A percentile compares a stretch with the other conserved stretches of the same genome.
Evolutionary conservation across 768 basidiomycete genomes (phyloP).

Genomic region (Naematelia encephala): DNA sequence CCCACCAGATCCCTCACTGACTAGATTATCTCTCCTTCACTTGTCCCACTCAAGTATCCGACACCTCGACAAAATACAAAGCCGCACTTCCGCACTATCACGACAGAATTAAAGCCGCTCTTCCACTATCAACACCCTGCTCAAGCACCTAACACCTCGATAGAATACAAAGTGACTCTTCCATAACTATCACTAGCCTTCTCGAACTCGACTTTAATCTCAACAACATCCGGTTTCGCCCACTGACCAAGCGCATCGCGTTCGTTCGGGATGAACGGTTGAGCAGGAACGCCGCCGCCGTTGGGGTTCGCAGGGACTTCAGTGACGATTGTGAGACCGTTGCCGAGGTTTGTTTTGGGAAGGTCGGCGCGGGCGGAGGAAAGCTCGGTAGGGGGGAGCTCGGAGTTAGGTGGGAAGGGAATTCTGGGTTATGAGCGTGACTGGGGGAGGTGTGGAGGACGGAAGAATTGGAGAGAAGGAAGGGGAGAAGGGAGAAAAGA

Average conservation of each 20-base stretch:
- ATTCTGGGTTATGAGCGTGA: slow-evolving; percentile 8
- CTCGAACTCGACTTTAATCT: slow-evolving; percentile 49
- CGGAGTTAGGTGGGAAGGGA: slow-evolving; percentile 15
- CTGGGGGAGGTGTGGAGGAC: too few relatives aligned
- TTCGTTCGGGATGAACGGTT: slow-evolving; percentile 3
- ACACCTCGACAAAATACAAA: too few relatives aligned
- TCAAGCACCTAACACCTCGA: slow-evolving; percentile 39
- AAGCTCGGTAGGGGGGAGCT: background rate
- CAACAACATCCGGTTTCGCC: slow-evolving; percentile 25
- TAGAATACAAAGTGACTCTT: slow-evolving; percentile 39
- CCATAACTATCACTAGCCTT: slow-evolving; percentile 47
- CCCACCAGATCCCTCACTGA: too few relatives aligned
- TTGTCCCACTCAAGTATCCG: too few relatives aligned
- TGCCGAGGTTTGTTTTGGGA: background rate
- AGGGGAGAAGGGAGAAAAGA: too few relatives aligned
- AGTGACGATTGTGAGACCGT: slow-evolving; percentile 10
- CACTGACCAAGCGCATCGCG: background rate
- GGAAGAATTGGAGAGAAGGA: too few relatives aligned
- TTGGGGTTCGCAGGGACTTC: slow-evolving; percentile 19
- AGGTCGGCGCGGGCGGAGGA: background rate
- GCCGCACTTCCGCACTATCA: too few relatives aligned
- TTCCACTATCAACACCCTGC: background rate
- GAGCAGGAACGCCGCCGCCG: slow-evolving; percentile 10
- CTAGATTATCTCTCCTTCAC: too few relatives aligned
- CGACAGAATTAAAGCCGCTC: background rate